Conservation (phyloP, 345 rosid genomes). For the Lenwebbia sp. region DNA sequence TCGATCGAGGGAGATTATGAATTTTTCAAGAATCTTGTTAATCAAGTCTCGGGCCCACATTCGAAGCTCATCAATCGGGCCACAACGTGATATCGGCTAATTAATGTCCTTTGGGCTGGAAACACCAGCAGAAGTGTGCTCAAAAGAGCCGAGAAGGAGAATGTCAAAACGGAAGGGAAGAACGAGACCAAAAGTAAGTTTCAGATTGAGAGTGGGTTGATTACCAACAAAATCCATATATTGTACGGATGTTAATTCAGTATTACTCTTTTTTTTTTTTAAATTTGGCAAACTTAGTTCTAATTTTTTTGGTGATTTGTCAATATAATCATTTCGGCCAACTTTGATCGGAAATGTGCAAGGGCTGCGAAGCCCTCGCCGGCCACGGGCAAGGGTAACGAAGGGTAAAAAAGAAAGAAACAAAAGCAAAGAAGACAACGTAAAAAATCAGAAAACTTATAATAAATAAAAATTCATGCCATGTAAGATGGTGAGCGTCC, state of each 20-base stretch:
- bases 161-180: background rate
- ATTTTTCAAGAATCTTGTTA: background rate
- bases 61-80: background rate
- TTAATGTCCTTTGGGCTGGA: background rate
- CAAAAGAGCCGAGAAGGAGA: background rate
- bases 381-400: too few species aligned
- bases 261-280: accelerated
- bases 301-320: accelerated
- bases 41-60: background rate
- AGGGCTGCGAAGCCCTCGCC: too few species aligned
- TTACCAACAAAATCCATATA: background rate
- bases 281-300: background rate
- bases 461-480: too few species aligned
- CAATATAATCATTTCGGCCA: background rate
- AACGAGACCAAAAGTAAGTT: background rate
- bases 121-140: background rate
- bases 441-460: too few species aligned
- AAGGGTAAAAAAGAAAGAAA: too few species aligned
- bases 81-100: background rate
- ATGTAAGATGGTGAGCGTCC: too few species aligned
- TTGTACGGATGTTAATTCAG: background rate
- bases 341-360: too few species aligned
- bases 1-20: background rate
- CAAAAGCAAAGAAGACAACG: too few species aligned
- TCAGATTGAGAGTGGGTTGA: background rate